phyloP scores from a whole-genome alignment of 768 basidiomycete genomes.

The Fistulinella prunicolor region DNA sequence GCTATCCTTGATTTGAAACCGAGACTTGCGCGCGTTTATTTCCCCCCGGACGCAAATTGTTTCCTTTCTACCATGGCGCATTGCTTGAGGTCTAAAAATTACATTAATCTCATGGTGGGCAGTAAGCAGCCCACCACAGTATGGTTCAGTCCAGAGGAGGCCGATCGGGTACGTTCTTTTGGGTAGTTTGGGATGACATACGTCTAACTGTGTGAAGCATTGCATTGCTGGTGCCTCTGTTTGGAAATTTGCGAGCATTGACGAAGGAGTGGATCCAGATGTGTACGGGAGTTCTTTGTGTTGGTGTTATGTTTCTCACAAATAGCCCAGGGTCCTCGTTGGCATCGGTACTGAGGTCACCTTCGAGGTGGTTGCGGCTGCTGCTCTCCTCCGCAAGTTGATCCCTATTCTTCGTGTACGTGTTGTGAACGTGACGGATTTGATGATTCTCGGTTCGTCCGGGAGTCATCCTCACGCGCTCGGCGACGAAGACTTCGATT shows the following conservation, averaged over 20 bases:
- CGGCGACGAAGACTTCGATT: conserved; percentile 54
- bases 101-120: conserved; percentile 85
- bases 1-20: conserved; percentile 81
- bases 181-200: neutral
- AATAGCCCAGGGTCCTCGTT: conserved; percentile 59
- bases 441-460: conserved; percentile 73
- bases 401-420: conserved; percentile 75
- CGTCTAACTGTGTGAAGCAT: conserved; percentile 43
- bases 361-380: conserved; percentile 85
- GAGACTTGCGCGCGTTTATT: conserved; percentile 67
- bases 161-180: conserved; percentile 48
- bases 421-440: conserved; percentile 86
- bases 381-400: conserved; percentile 68
- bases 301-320: conserved; percentile 1
- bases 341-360: conserved; percentile 88
- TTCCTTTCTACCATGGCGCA: conserved; percentile 82
- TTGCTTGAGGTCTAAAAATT: conserved; percentile 80
- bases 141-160: conserved; percentile 77
- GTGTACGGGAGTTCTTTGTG: conserved; percentile 41
- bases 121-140: conserved; percentile 80
- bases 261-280: conserved; percentile 68
- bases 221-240: conserved; percentile 85
- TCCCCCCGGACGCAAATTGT: conserved; percentile 90
- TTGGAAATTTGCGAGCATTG: conserved; percentile 80
- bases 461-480: conserved; percentile 79